phyloP scores from a whole-genome alignment of 352 stramenopile species.

The Globisporangium abappressorium region DNA sequence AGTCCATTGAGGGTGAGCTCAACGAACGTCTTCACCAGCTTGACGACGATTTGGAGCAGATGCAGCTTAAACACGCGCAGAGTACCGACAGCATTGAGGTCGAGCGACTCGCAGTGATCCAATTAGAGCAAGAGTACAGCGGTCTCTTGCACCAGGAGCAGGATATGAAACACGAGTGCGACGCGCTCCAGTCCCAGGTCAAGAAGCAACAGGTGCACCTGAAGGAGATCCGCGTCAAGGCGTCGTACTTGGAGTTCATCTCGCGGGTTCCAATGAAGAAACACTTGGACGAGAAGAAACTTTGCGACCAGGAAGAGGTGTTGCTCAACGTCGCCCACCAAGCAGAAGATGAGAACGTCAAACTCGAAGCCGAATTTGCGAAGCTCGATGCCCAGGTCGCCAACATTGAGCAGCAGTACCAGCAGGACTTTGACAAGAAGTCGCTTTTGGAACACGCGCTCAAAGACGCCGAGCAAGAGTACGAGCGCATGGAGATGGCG shows the following conservation, averaged over 20 bases:
- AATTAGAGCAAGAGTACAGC: conserved; percentile 52
- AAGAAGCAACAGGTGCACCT: conserved; percentile 37
- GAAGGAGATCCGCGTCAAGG: conserved; percentile 43
- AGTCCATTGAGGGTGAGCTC: conserved; percentile 40
- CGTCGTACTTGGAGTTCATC: conserved; percentile 56
- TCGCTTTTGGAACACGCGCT: conserved; percentile 20
- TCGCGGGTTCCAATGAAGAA: conserved; percentile 52
- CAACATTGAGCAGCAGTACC: conserved; percentile 37
- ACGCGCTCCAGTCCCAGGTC: conserved; percentile 35
- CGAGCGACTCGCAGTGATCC: conserved; percentile 31
- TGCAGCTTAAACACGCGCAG: conserved; percentile 30
- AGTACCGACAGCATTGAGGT: conserved; percentile 40
- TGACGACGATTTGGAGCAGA: conserved; percentile 32
- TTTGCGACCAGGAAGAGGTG: conserved; percentile 41
- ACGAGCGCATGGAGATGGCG: conserved; percentile 25
- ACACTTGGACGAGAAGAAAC: conserved; percentile 63
- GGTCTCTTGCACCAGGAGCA: conserved; percentile 42
- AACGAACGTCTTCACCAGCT: conserved; percentile 27
- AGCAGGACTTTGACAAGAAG: conserved; percentile 29
- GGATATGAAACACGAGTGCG: conserved; percentile 40
- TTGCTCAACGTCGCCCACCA: conserved; percentile 27
- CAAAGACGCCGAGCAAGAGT: conserved; percentile 21
- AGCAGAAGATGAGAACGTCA: conserved; percentile 37
- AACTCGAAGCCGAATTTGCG: conserved; percentile 40
- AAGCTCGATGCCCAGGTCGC: conserved; percentile 32